phyloP scores from a whole-genome alignment of 352 stramenopile genomes.

The Thraustochytrium striatum region DNA sequence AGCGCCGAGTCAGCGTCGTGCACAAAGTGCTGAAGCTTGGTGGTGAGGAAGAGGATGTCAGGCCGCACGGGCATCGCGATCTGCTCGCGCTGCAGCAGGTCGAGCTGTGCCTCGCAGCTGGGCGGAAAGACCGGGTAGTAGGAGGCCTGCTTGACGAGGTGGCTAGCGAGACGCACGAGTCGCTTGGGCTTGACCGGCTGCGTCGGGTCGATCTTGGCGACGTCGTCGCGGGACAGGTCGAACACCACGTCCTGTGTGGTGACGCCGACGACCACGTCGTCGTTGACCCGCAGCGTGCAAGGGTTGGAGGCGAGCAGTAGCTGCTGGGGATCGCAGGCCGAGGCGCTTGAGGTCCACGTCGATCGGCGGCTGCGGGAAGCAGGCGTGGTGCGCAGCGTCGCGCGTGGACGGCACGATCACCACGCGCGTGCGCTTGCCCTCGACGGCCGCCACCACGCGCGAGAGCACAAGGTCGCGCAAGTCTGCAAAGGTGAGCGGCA shows the following conservation, averaged over 20 bases:
- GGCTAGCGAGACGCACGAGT: constrained; percentile 63
- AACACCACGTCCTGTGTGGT: constrained; percentile 85
- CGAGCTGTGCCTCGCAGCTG: constrained; percentile 66
- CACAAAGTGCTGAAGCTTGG: constrained; percentile 71
- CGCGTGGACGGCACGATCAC: constrained; percentile 90
- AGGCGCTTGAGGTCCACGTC: constrained; percentile 56
- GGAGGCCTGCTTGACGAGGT: constrained; percentile 69
- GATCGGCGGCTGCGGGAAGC: constrained; percentile 86
- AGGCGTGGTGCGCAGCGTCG: constrained; percentile 82
- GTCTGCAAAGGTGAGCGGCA: constrained; percentile 59
- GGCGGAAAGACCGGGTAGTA: constrained; percentile 73
- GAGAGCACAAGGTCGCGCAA: constrained; percentile 65
- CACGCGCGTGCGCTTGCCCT: constrained; percentile 67
- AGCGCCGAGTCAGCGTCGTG: constrained; percentile 81
- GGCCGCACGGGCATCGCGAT: constrained; percentile 83
- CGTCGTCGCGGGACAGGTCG: constrained; percentile 67
- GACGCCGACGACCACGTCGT: constrained; percentile 82
- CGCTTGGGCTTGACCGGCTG: constrained; percentile 54
- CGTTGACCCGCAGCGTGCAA: constrained; percentile 81
- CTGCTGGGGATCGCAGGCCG: constrained; percentile 56
- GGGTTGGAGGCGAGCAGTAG: constrained; percentile 92
- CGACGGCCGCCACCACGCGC: constrained; percentile 59
- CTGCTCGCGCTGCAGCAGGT: constrained; percentile 82
- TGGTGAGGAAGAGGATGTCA: constrained; percentile 90
- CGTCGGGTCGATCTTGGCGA: constrained; percentile 55